Conservation (phyloP, 352 stramenopile species). For the Phytophthora tentaculata region DNA sequence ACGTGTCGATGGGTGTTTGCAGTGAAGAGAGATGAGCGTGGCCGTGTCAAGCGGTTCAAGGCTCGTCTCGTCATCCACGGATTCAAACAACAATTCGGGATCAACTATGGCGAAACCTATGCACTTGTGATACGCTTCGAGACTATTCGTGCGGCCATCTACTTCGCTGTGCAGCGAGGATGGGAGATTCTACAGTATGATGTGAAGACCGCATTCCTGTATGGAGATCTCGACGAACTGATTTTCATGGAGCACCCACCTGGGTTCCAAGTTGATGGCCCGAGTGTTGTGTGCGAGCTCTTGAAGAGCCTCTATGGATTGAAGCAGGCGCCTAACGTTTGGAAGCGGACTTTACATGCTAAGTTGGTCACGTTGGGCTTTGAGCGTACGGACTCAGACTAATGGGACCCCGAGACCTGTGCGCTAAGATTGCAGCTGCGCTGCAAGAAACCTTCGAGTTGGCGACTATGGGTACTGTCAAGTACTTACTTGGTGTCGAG, state of each 20-base stretch:
- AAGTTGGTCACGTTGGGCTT: not conserved
- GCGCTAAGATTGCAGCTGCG: not conserved
- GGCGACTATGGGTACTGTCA: not conserved
- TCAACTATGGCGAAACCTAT: no score
- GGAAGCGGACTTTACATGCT: not conserved
- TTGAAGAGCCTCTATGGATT: not conserved
- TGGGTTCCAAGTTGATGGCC: not conserved
- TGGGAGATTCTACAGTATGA: no score
- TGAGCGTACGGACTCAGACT: not conserved
- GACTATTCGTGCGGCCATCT: no score
- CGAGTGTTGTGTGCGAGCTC: not conserved
- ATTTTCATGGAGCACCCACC: not conserved
- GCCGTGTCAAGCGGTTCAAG: no score
- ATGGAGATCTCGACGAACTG: not conserved
- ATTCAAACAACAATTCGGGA: no score
- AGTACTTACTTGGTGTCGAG: slow-evolving; percentile 1
- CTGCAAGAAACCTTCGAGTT: not conserved
- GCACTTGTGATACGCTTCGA: no score
- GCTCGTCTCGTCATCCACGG: no score
- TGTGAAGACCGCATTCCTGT: no score
- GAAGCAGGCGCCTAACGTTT: not conserved
- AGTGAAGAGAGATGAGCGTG: not conserved
- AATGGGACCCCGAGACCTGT: not conserved
- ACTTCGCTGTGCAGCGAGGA: no score
- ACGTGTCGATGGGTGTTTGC: slow-evolving; percentile 5